Evolutionary conservation across 2,329 filamentous ascomycete genomes (phyloP).

Genomic region (Exophiala oligosperma): DNA sequence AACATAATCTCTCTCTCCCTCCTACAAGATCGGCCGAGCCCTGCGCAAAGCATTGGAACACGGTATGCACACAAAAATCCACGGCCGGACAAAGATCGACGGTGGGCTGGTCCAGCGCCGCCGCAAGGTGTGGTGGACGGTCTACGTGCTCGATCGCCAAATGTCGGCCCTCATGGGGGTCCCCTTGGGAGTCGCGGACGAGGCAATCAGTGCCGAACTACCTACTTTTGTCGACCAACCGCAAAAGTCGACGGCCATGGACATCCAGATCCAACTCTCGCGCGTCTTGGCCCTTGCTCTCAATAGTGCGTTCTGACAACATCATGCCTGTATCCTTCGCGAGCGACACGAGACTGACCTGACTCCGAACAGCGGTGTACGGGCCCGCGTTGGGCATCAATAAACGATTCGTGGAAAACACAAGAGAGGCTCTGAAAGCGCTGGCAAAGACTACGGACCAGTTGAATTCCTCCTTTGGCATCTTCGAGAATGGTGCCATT

Average conservation of each 20-base stretch:
- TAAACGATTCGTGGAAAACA: conserved; percentile 39
- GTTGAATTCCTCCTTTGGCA: conserved; percentile 38
- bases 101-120: conserved; percentile 46
- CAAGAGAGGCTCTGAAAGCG: conserved; percentile 41
- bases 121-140: conserved; percentile 56
- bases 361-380: conserved; percentile 40
- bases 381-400: conserved; percentile 40
- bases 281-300: conserved; percentile 47
- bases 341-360: no score
- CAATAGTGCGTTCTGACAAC: conserved; percentile 35
- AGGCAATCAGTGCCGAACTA: conserved; percentile 51
- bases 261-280: conserved; percentile 49
- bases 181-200: conserved; percentile 51
- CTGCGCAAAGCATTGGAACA: conserved; percentile 51
- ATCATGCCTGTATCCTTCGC: neutral
- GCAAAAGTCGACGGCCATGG: conserved; percentile 42
- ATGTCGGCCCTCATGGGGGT: conserved; percentile 57
- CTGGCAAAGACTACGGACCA: conserved; percentile 44
- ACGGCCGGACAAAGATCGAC: conserved; percentile 36
- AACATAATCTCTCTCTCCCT: neutral
- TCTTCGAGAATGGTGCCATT: conserved; percentile 38
- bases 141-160: conserved; percentile 55
- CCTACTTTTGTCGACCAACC: conserved; percentile 44
- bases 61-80: conserved; percentile 57
- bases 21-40: conserved; percentile 50